Evolutionary conservation across 1,139 yeast genomes (phyloP).

Genomic region (Saccharomyces hybrid): DNA sequence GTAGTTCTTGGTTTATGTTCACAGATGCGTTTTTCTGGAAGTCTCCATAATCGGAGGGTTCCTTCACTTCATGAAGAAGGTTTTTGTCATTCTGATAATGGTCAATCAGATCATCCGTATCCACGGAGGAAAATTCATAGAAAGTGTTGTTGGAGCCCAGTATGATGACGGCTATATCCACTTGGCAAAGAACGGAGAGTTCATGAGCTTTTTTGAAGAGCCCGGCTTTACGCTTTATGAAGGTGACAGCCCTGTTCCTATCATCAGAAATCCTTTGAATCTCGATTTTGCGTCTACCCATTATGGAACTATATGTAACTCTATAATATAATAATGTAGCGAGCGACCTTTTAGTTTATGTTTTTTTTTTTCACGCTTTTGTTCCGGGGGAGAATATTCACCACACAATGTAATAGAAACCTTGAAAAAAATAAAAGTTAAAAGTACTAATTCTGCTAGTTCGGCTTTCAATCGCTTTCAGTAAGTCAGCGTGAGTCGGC

Average conservation of each 20-base stretch:
- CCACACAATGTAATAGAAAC: neutral
- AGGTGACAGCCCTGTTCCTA: conserved; percentile 80
- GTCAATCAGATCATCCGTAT: conserved; percentile 52
- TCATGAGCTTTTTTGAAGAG: conserved; percentile 95
- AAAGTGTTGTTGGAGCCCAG: conserved; percentile 69
- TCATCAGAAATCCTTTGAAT: conserved; percentile 88
- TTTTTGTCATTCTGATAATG: conserved; percentile 38
- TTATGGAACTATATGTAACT: conserved; percentile 23
- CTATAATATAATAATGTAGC: neutral
- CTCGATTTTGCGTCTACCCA: conserved; percentile 97
- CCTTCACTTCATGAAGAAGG: conserved; percentile 49
- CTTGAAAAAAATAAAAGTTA: neutral
- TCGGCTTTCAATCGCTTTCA: neutral
- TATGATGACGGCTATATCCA: conserved; percentile 87
- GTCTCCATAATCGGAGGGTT: conserved; percentile 52
- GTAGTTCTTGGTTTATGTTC: conserved; percentile 4
- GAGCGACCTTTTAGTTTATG: neutral
- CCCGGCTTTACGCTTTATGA: conserved; percentile 91
- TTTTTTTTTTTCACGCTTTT: neutral
- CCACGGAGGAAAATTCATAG: conserved; percentile 74
- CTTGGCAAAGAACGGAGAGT: conserved; percentile 83
- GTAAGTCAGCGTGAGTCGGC: neutral
- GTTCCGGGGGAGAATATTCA: neutral
- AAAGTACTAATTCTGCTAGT: neutral
- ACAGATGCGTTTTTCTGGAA: conserved; percentile 21